phyloP scores from a whole-genome alignment of 768 basidiomycete genomes.

The Lentinula raphanica region DNA sequence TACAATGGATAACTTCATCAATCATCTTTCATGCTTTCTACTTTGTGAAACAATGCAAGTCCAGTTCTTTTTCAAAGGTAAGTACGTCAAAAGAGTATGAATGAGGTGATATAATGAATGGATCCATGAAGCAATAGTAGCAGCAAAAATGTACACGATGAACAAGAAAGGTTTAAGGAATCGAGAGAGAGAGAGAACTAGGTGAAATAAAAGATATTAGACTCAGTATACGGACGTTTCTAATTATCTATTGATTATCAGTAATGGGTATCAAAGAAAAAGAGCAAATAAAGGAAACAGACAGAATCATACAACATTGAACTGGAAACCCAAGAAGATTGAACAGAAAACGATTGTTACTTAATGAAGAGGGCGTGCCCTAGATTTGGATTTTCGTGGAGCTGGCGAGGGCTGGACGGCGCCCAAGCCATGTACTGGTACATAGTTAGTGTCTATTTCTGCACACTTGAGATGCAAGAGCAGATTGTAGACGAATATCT shows the following conservation, averaged over 20 bases:
- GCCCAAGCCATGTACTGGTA: conserved; percentile 74
- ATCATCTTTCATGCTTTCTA: too few species aligned
- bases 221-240: not conserved
- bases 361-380: conserved; percentile 40
- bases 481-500: conserved; percentile 82
- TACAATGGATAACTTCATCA: too few species aligned
- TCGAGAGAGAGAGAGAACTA: not conserved
- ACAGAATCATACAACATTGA: not conserved
- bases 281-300: not conserved
- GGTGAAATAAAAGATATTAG: too few species aligned
- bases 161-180: not conserved
- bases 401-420: conserved; percentile 46
- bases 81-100: not conserved
- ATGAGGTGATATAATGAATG: not conserved
- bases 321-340: conserved; percentile 3
- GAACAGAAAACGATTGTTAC: not conserved
- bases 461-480: conserved; percentile 73
- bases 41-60: too few species aligned
- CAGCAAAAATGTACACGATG: conserved; percentile 5
- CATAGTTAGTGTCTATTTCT: conserved; percentile 72
- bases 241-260: not conserved
- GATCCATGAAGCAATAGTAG: not conserved
- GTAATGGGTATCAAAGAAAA: conserved; percentile 1
- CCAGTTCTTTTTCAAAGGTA: too few species aligned
- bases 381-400: conserved; percentile 50